Conservation (phyloP, 139 green algal genomes). For the Coccomyxa sp. region DNA sequence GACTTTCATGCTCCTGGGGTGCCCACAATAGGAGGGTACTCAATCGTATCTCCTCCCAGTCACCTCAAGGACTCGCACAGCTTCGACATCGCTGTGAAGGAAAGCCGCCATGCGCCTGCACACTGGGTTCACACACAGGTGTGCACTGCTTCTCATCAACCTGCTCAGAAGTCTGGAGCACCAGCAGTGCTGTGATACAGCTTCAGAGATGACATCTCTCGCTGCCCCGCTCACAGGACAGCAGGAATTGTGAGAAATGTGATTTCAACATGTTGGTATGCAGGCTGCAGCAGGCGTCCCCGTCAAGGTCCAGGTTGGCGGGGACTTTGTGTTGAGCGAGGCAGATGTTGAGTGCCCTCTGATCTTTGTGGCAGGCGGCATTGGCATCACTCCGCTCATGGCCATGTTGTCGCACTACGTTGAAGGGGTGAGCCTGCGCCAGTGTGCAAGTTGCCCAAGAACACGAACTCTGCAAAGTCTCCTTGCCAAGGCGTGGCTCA, state of each 20-base stretch:
- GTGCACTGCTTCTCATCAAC: no score
- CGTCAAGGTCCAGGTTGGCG: constrained; percentile 10
- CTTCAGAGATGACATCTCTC: no score
- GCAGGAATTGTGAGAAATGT: neutral
- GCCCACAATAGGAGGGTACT: constrained; percentile 4
- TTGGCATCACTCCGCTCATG: constrained; percentile 19
- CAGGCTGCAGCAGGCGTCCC: constrained; percentile 1
- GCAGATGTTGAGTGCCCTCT: constrained; percentile 5
- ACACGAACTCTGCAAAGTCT: neutral
- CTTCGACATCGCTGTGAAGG: constrained; percentile 15
- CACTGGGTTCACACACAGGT: constrained; percentile 17
- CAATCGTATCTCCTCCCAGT: constrained; percentile 1
- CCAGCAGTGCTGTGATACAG: neutral
- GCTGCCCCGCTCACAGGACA: no score
- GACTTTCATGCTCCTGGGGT: constrained; percentile 8
- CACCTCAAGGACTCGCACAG: neutral
- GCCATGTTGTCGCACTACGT: constrained; percentile 11
- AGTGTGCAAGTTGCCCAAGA: neutral
- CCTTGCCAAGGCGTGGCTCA: neutral
- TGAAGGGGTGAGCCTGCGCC: neutral
- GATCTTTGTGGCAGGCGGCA: constrained; percentile 19
- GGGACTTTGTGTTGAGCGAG: neutral
- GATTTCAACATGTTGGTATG: neutral
- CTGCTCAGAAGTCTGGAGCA: neutral
- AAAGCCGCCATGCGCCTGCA: constrained; percentile 1